Conservation (phyloP, 345 rosid genomes). For the Firmiana major region DNA sequence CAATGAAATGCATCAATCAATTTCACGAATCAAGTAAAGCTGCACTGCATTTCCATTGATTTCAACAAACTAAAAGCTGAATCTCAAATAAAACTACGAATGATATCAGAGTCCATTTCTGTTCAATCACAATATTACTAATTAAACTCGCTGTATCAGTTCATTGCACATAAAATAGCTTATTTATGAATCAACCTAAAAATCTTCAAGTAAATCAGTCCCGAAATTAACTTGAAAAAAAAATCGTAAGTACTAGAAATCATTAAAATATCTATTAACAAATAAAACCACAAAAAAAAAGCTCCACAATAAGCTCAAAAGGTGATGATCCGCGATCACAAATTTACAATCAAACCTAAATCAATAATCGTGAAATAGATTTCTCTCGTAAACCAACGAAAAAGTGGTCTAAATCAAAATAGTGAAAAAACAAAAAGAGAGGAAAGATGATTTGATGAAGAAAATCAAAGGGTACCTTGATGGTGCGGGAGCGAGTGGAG, state of each 20-base stretch:
- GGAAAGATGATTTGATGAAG: not conserved
- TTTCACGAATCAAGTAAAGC: not conserved
- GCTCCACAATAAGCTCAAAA: not conserved
- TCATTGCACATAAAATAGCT: not conserved
- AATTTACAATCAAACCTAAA: slow-evolving; percentile 1
- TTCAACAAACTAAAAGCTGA: not conserved
- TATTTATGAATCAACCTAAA: not conserved
- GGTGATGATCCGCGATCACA: not conserved
- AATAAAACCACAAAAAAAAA: not conserved
- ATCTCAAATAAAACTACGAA: not conserved
- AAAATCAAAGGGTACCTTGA: slow-evolving; percentile 40
- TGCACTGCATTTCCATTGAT: not conserved
- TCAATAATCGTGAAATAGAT: not conserved
- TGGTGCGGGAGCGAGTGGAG: slow-evolving; percentile 36
- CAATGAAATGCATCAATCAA: not conserved
- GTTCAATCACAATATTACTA: not conserved
- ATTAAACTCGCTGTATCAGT: not conserved
- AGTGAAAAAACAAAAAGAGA: not conserved
- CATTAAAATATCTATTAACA: not conserved
- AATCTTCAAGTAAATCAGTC: not conserved
- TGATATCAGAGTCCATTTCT: not conserved
- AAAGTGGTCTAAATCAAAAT: not conserved
- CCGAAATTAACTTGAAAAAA: not conserved
- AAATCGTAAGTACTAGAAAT: not conserved
- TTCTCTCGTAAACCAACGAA: not conserved